Evolutionary conservation across 2,329 filamentous ascomycete genomes (phyloP).

Genomic region (Hymenoscyphus occultus): DNA sequence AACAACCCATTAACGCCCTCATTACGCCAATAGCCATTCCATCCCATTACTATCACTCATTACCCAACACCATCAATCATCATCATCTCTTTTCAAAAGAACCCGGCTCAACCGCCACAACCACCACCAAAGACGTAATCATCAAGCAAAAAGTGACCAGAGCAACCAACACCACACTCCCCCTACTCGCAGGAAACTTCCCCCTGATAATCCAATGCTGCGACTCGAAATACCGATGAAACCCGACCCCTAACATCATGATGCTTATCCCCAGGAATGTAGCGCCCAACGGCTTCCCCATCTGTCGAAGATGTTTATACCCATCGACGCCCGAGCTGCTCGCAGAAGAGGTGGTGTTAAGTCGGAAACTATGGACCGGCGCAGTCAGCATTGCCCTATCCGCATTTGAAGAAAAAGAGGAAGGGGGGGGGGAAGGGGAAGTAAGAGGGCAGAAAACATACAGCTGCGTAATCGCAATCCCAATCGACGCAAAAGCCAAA

Average conservation of each 20-base stretch:
- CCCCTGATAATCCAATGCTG: conserved; percentile 78
- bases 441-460: conserved; percentile 13
- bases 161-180: conserved; percentile 69
- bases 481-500: conserved; percentile 76
- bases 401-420: too few relatives aligned
- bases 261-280: conserved; percentile 76
- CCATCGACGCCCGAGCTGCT: conserved; percentile 30
- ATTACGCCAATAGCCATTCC: not conserved
- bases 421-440: too few relatives aligned
- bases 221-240: conserved; percentile 72
- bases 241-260: conserved; percentile 70
- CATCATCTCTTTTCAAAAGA: conserved; percentile 26
- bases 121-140: conserved; percentile 56
- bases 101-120: conserved; percentile 51
- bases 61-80: not conserved
- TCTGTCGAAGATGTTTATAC: conserved; percentile 50
- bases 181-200: conserved; percentile 76
- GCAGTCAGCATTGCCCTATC: not conserved
- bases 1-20: not conserved
- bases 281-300: conserved; percentile 72
- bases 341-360: conserved; percentile 58
- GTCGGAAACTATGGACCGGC: conserved; percentile 53
- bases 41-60: not conserved
- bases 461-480: conserved; percentile 77
- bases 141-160: conserved; percentile 63